A percentile compares a stretch with the other conserved stretches of the same genome.
These are phyloP conservation scores for Lasiosphaeria ovina DNA, from an alignment of 495 filamentous ascomycete genomes.

Conservation along the genomic window DNA sequence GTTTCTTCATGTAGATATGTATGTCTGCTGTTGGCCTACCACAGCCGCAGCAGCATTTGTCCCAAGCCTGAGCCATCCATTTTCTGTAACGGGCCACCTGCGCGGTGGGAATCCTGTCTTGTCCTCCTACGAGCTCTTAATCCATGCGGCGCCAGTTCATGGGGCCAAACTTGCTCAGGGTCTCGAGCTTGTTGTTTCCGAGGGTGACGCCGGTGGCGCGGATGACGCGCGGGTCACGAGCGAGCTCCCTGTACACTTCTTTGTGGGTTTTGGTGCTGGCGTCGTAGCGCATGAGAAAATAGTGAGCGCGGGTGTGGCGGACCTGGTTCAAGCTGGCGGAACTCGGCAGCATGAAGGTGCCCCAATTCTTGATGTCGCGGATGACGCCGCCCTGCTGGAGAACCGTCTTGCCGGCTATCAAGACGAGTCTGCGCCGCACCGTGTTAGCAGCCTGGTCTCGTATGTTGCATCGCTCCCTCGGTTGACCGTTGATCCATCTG, in stretches of 20 bases:
- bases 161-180: constrained; percentile 58
- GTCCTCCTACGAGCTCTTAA: not conserved
- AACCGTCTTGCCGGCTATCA: constrained; percentile 77
- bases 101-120: too few species aligned
- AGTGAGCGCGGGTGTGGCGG: constrained; percentile 78
- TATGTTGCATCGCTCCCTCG: not conserved
- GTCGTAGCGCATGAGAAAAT: constrained; percentile 98
- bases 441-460: not conserved
- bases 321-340: constrained; percentile 73
- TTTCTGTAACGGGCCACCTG: too few species aligned
- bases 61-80: too few species aligned
- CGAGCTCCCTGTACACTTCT: constrained; percentile 67
- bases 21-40: too few species aligned
- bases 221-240: constrained; percentile 89
- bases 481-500: too few species aligned
- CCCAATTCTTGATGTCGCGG: constrained; percentile 93
- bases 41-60: too few species aligned
- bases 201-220: constrained; percentile 82
- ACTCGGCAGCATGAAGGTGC: constrained; percentile 77
- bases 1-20: too few species aligned
- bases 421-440: constrained; percentile 66
- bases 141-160: constrained; percentile 52
- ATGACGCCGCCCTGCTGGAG: constrained; percentile 85
- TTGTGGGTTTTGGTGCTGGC: constrained; percentile 65
- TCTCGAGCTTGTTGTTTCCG: constrained; percentile 71